Percentiles rank a stretch among this genome's conserved stretches.
phyloP scores from a whole-genome alignment of 2,329 filamentous ascomycete species.

The Fusarium sarcochroum region DNA sequence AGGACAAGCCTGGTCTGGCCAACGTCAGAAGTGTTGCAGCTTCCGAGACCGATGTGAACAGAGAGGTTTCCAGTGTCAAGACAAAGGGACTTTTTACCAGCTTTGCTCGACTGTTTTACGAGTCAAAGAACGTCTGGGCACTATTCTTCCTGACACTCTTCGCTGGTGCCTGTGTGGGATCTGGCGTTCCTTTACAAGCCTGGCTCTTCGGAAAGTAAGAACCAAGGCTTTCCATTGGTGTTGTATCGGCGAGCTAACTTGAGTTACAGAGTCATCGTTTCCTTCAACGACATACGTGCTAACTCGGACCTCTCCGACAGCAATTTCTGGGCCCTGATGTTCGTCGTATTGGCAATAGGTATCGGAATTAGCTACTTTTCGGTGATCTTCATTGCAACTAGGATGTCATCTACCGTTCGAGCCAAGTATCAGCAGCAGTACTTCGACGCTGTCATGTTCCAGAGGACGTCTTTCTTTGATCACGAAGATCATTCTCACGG shows the following conservation, averaged over 20 bases:
- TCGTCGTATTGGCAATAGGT: slow-evolving; percentile 69
- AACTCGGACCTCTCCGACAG: slow-evolving; percentile 58
- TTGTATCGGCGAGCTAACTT: too few relatives aligned
- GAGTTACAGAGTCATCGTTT: slow-evolving; percentile 57
- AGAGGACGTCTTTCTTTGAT: slow-evolving; percentile 73
- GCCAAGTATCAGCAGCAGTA: slow-evolving; percentile 72
- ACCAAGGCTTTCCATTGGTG: too few relatives aligned
- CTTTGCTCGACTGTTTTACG: slow-evolving; percentile 69
- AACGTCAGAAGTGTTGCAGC: slow-evolving; percentile 63
- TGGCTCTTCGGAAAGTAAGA: slow-evolving; percentile 65
- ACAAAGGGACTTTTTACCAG: slow-evolving; percentile 64
- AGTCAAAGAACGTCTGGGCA: slow-evolving; percentile 67
- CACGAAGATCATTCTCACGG: slow-evolving; percentile 71
- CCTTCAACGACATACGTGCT: slow-evolving; percentile 59
- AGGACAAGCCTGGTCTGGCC: slow-evolving; percentile 57
- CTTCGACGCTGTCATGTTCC: slow-evolving; percentile 70
- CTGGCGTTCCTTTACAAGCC: slow-evolving; percentile 65
- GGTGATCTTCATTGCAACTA: slow-evolving; percentile 56
- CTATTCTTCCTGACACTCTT: slow-evolving; percentile 66
- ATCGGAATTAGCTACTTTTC: slow-evolving; percentile 67
- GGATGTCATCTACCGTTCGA: slow-evolving; percentile 64
- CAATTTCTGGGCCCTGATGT: slow-evolving; percentile 77
- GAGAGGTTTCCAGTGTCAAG: slow-evolving; percentile 47
- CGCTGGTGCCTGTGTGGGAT: slow-evolving; percentile 60
- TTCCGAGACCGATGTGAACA: slow-evolving; percentile 51